phyloP scores from a whole-genome alignment of 306 rosid species.

The Vigna nakashimae region DNA sequence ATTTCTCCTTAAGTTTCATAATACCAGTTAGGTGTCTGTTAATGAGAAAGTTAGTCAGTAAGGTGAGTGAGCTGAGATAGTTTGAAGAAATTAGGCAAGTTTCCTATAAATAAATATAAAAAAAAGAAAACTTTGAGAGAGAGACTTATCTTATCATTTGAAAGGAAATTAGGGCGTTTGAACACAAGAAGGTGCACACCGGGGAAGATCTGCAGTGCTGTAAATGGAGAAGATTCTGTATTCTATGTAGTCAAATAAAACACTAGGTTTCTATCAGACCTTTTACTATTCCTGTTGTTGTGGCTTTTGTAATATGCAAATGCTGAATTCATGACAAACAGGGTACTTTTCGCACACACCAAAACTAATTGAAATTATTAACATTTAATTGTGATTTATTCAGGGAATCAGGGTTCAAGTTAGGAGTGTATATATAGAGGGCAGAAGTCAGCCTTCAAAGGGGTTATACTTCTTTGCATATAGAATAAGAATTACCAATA shows the following conservation, averaged over 20 bases:
- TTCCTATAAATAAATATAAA: background rate
- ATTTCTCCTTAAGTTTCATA: slow-evolving; percentile 17
- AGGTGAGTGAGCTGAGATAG: background rate
- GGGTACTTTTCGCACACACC: background rate
- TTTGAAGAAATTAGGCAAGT: background rate
- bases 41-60: background rate
- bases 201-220: background rate
- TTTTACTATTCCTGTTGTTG: background rate
- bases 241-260: background rate
- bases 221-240: background rate
- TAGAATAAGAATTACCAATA: slow-evolving; percentile 86
- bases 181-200: background rate
- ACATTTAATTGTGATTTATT: slow-evolving; percentile 39
- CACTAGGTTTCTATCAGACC: background rate
- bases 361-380: slow-evolving; percentile 8
- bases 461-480: slow-evolving; percentile 91
- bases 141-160: background rate
- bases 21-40: background rate
- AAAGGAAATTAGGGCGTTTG: background rate
- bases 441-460: slow-evolving; percentile 90
- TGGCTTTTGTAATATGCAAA: slow-evolving; percentile 6
- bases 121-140: background rate
- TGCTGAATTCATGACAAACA: slow-evolving; percentile 22
- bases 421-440: slow-evolving; percentile 91
- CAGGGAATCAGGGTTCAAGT: slow-evolving; percentile 97